Percentiles rank a stretch among this genome's conserved stretches.
Evolutionary conservation across 495 filamentous ascomycete genomes (phyloP).

Genomic region (Talaromyces borbonicus): DNA sequence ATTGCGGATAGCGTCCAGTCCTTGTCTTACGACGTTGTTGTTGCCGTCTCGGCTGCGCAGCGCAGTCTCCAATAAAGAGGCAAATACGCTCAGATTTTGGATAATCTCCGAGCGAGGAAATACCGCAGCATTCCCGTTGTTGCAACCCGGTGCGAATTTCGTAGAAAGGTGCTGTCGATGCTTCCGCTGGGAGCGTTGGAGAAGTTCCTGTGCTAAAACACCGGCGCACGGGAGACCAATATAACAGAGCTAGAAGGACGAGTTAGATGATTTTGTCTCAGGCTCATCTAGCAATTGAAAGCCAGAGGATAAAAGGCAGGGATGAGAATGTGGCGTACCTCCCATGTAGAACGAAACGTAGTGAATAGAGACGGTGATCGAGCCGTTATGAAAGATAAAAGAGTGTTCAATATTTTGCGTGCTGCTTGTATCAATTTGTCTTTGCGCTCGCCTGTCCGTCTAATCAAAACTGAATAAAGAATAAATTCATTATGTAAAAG

Average conservation of each 20-base stretch:
- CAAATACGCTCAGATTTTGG: conserved; percentile 48
- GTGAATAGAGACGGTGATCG: not conserved
- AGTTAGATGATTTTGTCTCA: too few species aligned
- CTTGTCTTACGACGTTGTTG: conserved; percentile 13
- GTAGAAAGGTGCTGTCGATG: not conserved
- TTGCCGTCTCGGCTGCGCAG: conserved; percentile 15
- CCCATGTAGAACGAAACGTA: not conserved
- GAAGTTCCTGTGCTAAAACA: conserved; percentile 46
- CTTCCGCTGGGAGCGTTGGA: conserved; percentile 14
- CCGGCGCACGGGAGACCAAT: conserved; percentile 44
- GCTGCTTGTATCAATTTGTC: conserved; percentile 36
- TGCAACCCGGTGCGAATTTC: not conserved
- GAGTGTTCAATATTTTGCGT: conserved; percentile 33
- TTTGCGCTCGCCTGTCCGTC: conserved; percentile 29
- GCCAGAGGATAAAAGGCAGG: not conserved
- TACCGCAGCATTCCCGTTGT: not conserved
- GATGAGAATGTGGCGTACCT: not conserved
- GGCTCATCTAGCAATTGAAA: not conserved
- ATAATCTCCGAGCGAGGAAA: conserved; percentile 43
- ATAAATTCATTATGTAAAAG: conserved; percentile 44
- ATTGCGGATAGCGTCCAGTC: conserved; percentile 15
- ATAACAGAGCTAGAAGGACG: conserved; percentile 20
- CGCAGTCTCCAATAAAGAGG: conserved; percentile 16
- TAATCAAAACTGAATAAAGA: conserved; percentile 39
- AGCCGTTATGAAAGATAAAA: conserved; percentile 20